Conservation (phyloP, 2,329 filamentous ascomycete genomes). For the Epichloe typhina region DNA sequence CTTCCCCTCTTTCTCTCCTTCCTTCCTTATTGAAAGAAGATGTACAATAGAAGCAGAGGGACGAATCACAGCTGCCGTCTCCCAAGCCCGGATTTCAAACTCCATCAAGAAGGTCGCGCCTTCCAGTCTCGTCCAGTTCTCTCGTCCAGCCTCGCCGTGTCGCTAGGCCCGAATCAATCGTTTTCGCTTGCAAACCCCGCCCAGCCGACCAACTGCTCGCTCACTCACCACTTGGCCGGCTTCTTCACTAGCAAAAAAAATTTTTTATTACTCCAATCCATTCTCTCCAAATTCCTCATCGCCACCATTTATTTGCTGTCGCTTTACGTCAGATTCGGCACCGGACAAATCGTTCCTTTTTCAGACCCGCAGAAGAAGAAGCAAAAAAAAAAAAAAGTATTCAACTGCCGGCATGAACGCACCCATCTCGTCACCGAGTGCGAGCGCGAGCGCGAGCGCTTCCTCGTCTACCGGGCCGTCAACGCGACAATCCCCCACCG, state of each 20-base stretch:
- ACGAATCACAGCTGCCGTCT: too few relatives aligned
- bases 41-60: too few relatives aligned
- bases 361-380: not conserved
- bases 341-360: not conserved
- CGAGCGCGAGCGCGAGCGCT: conserved; percentile 2
- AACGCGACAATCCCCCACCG: conserved; percentile 18
- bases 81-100: too few relatives aligned
- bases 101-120: too few relatives aligned
- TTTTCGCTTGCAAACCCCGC: too few relatives aligned
- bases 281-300: too few relatives aligned
- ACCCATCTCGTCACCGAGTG: conserved; percentile 3
- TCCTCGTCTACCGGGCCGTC: conserved; percentile 14
- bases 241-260: not conserved
- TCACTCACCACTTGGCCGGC: not conserved
- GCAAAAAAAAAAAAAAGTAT: not conserved
- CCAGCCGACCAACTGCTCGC: not conserved
- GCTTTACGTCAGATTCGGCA: not conserved
- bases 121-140: too few relatives aligned
- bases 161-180: too few relatives aligned
- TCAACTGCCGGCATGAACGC: conserved; percentile 3
- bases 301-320: too few relatives aligned
- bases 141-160: too few relatives aligned
- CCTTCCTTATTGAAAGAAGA: not conserved
- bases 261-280: not conserved
- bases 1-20: not conserved